Evolutionary conservation across 78 protist species (phyloP), one percentile per base, ranked within the genome.

Genomic region (Dictyostelium brefeldianum): DNA sequence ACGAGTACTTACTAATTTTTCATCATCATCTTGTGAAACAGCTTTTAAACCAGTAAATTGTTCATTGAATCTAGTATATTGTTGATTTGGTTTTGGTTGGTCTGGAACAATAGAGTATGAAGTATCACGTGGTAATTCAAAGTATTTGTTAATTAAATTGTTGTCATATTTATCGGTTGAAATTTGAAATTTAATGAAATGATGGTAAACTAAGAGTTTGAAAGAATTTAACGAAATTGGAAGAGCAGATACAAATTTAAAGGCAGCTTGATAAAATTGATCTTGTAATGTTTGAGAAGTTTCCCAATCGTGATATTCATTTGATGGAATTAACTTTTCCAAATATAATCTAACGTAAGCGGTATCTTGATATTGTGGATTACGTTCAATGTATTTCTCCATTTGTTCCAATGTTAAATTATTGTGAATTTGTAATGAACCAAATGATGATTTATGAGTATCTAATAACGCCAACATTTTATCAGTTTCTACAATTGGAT

Each of bases 401-500:
- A 87, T 56, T 50, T 87, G 93, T 27, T 53, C 78, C n/a, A 87
- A 25, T 62, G 93, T 74, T 46, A 87, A 65, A 20, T 77, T 87
- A 47, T 29, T 17, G 11, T 51, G 70, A 0, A 87, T 4, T 14
- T 22, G 3, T 6, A 41, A 65, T 18, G 51, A 36, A 50, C 73
- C 53, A 27, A 77, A 59, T 31, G 29, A 41, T 0, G 77, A 17
- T 41, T 53, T 27, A 12, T 56, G 43, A 59, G 59, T 70, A n/a
- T 15, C 29, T 41, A 77, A 18, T 18, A 47, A 51, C 22, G 31
- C 69, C 27, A 64, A 31, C 12, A 65, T 10, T 20, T 62, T 62
- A 62, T 62, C 70, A 10, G n/a, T 22, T n/a, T 29, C 1, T 11
- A 57, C 29, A 47, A 74, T 47, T 87, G 93, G 93, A 18, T 87